Base-by-base conservation (phyloP, 768 basidiomycete genomes). In the Phanerochaete sordida region DNA sequence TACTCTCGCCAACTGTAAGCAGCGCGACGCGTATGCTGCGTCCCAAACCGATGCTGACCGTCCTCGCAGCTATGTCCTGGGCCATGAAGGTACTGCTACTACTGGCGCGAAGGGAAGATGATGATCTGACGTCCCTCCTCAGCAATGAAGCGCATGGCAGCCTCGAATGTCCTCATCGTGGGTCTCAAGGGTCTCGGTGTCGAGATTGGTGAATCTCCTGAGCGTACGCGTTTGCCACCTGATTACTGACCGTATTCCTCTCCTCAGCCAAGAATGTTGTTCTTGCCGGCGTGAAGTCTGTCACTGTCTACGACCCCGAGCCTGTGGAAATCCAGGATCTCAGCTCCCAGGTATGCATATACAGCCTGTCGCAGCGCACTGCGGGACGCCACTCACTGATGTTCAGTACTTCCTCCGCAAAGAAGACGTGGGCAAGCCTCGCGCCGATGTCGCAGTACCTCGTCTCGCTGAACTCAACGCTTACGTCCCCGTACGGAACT, bases 101-200 rank as follows among this genome's bases (percentile, higher is more conserved):
- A 16, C 39, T 9, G 7, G 19, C 19, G 19, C 7, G 19, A 4
- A 11, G 4, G 39, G 39, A 19, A 9, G 39, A 19, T 19, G 11
- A 19, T 19, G 8, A 43, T 43, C 63, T 73, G 52, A 76, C 53
- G 31, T 9, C 23, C 30, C n/a, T 47, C 27, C 48, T n/a, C 66
- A 98, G 96, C 96, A 47, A 98, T 98, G 97, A 97, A 97, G 81
- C 89, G 88, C 70, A 98, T 99, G 97, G 96, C 97, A 7, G 80
- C 84, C 16, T 98, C 95, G 37, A 97, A 97, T 70, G 90, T 98
- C 44, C 84, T 99, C 63, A 86, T 99, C 63, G 87, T 97, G 48
- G 97, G 97, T 11, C 75, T 94, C 70, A 88, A 90, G 59, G 97
- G 97, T 56, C 75, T 99, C 59, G 96, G 97, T 47, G 92, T 92